These are phyloP conservation scores for Cyclanthera cordifolia DNA, from an alignment of 306 rosid species.

Conservation along the genomic window DNA sequence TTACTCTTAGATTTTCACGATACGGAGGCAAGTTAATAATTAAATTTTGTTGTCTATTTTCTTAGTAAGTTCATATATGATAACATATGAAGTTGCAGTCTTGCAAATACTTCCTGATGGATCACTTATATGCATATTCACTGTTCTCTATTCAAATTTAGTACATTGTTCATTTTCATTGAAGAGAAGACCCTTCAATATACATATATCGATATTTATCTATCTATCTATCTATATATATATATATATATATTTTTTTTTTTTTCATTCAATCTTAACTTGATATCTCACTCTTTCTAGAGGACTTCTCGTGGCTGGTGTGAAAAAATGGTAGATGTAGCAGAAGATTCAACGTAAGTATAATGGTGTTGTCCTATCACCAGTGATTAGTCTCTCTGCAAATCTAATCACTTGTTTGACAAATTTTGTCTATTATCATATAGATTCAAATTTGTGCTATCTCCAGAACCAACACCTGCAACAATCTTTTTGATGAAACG, in stretches of 20 bases:
- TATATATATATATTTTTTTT: no score
- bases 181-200: neutral
- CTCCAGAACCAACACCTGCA: slow-evolving; percentile 83
- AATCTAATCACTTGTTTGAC: slow-evolving; percentile 15
- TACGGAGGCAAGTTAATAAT: neutral
- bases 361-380: neutral
- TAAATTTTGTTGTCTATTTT: neutral
- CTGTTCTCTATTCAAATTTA: neutral
- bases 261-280: slow-evolving; percentile 17
- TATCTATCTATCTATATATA: no score
- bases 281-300: slow-evolving; percentile 25
- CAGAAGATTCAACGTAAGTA: slow-evolving; percentile 79
- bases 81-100: neutral
- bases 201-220: no score
- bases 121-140: no score
- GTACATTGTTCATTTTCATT: neutral
- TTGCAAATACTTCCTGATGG: neutral
- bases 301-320: slow-evolving; percentile 81
- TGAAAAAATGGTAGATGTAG: slow-evolving; percentile 82
- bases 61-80: neutral
- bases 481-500: slow-evolving; percentile 57
- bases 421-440: slow-evolving; percentile 21
- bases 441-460: slow-evolving; percentile 84
- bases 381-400: slow-evolving; percentile 18
- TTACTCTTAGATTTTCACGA: neutral